A percentile compares a stretch with the other conserved stretches of the same genome.
Conservation (phyloP, 202 grass and related monocot species). For the Carex sylvatica region DNA sequence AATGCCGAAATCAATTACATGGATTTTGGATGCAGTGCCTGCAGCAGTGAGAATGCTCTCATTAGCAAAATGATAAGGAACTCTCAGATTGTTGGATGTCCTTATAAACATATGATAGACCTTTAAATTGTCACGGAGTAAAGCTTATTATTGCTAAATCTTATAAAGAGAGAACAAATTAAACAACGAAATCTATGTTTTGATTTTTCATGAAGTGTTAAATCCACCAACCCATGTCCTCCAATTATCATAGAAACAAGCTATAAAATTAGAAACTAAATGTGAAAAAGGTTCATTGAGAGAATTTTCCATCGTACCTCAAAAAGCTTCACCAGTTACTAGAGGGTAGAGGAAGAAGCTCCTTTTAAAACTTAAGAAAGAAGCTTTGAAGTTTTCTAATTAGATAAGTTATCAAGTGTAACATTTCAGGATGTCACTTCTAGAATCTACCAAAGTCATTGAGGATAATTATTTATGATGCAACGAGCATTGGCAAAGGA, state of each 20-base stretch:
- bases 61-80: too few species aligned
- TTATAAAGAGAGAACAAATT: not conserved
- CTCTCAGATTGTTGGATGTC: too few species aligned
- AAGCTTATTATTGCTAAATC: not conserved
- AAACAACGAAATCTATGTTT: not conserved
- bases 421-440: not conserved
- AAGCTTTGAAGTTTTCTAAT: not conserved
- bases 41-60: too few species aligned
- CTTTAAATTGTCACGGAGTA: not conserved
- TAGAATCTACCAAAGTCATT: too few species aligned
- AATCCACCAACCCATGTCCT: not conserved
- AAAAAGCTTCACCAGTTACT: not conserved
- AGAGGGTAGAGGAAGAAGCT: too few species aligned
- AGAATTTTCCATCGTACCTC: not conserved
- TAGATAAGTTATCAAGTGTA: not conserved
- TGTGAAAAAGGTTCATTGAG: not conserved
- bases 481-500: too few species aligned
- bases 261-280: not conserved
- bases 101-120: too few species aligned
- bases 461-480: too few species aligned
- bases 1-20: too few species aligned
- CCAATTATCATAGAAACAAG: not conserved
- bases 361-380: not conserved
- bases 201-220: not conserved
- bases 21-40: too few species aligned